Evolutionary conservation across 108 stramenopile species (phyloP).

Genomic region (Parietichytrium sp.): DNA sequence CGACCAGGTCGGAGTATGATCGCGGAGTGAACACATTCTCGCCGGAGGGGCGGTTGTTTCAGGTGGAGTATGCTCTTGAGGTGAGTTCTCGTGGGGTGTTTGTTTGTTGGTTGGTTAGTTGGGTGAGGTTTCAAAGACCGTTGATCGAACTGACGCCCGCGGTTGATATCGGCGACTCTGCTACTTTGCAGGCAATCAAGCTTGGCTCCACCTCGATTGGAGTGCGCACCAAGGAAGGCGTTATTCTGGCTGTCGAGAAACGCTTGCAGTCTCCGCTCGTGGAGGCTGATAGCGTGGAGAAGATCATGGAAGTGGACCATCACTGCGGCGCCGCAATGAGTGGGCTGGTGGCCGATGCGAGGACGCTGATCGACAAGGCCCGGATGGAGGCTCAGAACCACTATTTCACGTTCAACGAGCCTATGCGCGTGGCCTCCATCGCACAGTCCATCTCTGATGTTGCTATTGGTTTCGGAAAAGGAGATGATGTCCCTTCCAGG

Average conservation of each 20-base stretch:
- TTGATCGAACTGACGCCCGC: too few species aligned
- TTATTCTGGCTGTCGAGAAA: slow-evolving; percentile 96
- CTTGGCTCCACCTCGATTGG: slow-evolving; percentile 96
- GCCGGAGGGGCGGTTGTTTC: slow-evolving; percentile 97
- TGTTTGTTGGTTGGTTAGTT: too few species aligned
- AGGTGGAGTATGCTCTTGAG: slow-evolving; percentile 99
- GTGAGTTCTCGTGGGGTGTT: too few species aligned
- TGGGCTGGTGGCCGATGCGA: slow-evolving; percentile 92
- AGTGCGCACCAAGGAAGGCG: slow-evolving; percentile 86
- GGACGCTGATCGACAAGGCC: slow-evolving; percentile 97
- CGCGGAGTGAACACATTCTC: slow-evolving; percentile 99
- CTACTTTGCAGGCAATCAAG: slow-evolving; percentile 44
- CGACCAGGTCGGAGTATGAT: slow-evolving; percentile 95
- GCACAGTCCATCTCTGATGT: slow-evolving; percentile 98
- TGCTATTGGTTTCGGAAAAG: slow-evolving; percentile 95
- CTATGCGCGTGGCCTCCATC: slow-evolving; percentile 93
- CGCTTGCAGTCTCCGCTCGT: slow-evolving; percentile 86
- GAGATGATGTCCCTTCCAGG: slow-evolving; percentile 77
- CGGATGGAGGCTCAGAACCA: slow-evolving; percentile 99
- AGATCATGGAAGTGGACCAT: slow-evolving; percentile 93
- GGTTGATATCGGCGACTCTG: too few species aligned
- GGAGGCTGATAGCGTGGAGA: slow-evolving; percentile 82
- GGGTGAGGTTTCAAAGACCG: too few species aligned
- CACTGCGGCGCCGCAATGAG: slow-evolving; percentile 97
- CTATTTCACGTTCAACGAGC: slow-evolving; percentile 94